A percentile compares a stretch with the other conserved stretches of the same genome.
phyloP scores from a whole-genome alignment of 768 basidiomycete genomes.

The Calocybe cyanea region DNA sequence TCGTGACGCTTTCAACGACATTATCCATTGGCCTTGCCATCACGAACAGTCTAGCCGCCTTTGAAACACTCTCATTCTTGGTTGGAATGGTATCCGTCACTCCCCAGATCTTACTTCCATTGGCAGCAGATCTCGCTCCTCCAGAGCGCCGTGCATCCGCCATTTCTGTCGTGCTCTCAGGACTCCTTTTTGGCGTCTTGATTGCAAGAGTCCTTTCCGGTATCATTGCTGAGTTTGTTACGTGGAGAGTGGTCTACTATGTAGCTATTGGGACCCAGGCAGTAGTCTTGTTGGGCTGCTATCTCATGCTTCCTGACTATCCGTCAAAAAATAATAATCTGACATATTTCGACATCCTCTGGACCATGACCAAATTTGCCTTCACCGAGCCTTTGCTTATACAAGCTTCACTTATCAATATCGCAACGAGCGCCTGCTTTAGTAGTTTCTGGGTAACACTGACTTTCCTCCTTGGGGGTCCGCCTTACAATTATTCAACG shows the following conservation, averaged over 20 bases:
- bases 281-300: constrained; percentile 54
- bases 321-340: constrained; percentile 67
- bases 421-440: constrained; percentile 58
- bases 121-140: constrained; percentile 81
- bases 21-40: constrained; percentile 72
- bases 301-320: constrained; percentile 75
- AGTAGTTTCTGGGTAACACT: constrained; percentile 68
- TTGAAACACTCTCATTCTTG: constrained; percentile 68
- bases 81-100: constrained; percentile 70
- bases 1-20: constrained; percentile 48
- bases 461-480: constrained; percentile 76
- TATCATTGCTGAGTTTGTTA: constrained; percentile 65
- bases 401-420: constrained; percentile 60
- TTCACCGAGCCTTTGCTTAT: constrained; percentile 77
- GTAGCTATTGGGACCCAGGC: constrained; percentile 70
- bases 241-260: constrained; percentile 77
- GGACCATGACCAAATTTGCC: constrained; percentile 73
- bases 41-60: constrained; percentile 52
- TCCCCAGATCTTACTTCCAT: constrained; percentile 72
- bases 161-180: constrained; percentile 68
- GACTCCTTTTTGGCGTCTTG: constrained; percentile 68
- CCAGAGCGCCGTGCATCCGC: constrained; percentile 69
- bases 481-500: constrained; percentile 77
- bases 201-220: constrained; percentile 74
- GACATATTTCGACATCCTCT: constrained; percentile 65